Base-by-base conservation (phyloP, 1,139 yeast species). In the Pichia sp. region DNA sequence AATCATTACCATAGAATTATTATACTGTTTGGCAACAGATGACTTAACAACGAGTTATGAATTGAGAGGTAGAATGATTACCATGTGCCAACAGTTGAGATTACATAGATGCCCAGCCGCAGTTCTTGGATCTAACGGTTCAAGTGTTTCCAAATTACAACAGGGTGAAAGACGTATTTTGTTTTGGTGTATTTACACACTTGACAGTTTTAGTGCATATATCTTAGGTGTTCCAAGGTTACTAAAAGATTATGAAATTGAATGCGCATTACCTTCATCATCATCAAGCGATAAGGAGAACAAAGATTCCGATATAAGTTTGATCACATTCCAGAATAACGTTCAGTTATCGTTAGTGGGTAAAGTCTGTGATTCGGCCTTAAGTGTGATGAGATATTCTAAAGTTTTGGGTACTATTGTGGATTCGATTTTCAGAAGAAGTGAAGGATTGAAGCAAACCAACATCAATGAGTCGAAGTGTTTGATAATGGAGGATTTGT, bases 91-190 rank as follows among this genome's bases (percentile, higher is more conserved):
- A 64, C 95, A 90, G 62, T 72, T 90, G 54, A 81, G 97, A 62
- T 75, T 90, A 52, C 96, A 90, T 67, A 78, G 96, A 61, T 87
- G 96, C 70, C 96, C 96, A 13, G 87, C 92, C 13, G 92, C 95
- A 0, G 92, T 90, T 5, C 71, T 86, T 52, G 79, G 81, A 2
- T 75, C 75, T 15, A 76, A 73, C 50, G 84, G 85, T 6, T 79
- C 82, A 8, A 79, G 79, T 52, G 81, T 82, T 47, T 76, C 81
- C 4, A 75, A 77, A 56, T 72, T 81, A 36, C 90, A 86, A 73
- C 95, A 87, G 70, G 92, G 90, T 59, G 89, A 87, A 65, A 76
- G 96, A 58, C 80, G 96, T 65, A 78, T 89, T 50, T 71, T 88
- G 43, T 90, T 90, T 64, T 90, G 97, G 97, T 84, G 90, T 60